phyloP scores from a whole-genome alignment of 2,329 filamentous ascomycete genomes.

The Pyrenochaeta sp. region DNA sequence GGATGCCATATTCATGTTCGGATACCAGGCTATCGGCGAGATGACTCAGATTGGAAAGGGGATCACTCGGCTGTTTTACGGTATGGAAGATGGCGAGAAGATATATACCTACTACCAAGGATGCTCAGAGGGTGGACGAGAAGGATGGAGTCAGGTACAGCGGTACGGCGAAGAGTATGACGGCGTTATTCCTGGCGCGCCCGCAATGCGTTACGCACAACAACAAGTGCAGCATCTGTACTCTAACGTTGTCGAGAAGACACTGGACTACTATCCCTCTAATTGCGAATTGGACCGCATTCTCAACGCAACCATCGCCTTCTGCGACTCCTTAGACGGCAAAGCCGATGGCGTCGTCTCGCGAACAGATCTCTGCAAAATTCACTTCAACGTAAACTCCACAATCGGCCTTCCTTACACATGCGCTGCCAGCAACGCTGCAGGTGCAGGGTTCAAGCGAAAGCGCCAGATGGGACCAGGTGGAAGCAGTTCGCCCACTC shows the following conservation, averaged over 20 bases:
- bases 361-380: slow-evolving; percentile 57
- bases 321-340: slow-evolving; percentile 65
- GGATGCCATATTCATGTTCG: slow-evolving; percentile 59
- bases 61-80: slow-evolving; percentile 52
- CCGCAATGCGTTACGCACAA: slow-evolving; percentile 46
- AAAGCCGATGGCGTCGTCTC: slow-evolving; percentile 62
- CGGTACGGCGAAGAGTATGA: slow-evolving; percentile 58
- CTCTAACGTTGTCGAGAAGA: slow-evolving; percentile 51
- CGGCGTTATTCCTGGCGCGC: slow-evolving; percentile 55
- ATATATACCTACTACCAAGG: slow-evolving; percentile 62
- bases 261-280: slow-evolving; percentile 53
- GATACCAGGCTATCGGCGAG: slow-evolving; percentile 59
- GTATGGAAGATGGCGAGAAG: slow-evolving; percentile 8
- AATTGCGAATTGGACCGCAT: slow-evolving; percentile 60
- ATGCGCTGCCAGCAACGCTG: slow-evolving; percentile 44
- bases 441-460: too few relatives aligned
- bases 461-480: too few relatives aligned
- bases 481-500: not conserved
- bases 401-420: slow-evolving; percentile 58
- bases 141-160: slow-evolving; percentile 60
- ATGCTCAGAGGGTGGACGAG: slow-evolving; percentile 62
- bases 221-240: slow-evolving; percentile 55
- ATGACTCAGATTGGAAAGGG: slow-evolving; percentile 59
- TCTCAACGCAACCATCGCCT: slow-evolving; percentile 62
- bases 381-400: slow-evolving; percentile 56